Base-by-base conservation (phyloP, 495 filamentous ascomycete genomes). In the Hypoxylon crocopeplum region DNA sequence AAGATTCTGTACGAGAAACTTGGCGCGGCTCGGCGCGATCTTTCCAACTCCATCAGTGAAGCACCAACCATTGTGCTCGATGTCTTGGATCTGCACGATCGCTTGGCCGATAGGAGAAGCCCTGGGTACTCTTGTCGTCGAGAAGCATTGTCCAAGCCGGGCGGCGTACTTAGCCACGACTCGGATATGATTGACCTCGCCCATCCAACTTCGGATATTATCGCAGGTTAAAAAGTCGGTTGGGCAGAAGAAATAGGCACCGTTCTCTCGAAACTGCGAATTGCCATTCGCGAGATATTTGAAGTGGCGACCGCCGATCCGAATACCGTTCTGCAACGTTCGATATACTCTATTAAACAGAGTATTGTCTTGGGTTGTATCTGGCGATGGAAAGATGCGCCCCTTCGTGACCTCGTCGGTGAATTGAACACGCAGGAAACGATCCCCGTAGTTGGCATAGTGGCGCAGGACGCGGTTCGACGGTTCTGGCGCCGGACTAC, bases 1-100 rank as follows among this genome's bases (percentile, higher is more conserved):
- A 16, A 93, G 79, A 48, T 92, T 86, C 3, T 79, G 69, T 15
- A 85, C 77, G 13, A 91, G 80, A 68, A 92, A 82, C 27, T 82
- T 71, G 0, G 92, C 90, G 27, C 97, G 78, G 60, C 88, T 86
- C 3, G 72, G 72, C 0, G 93, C 97, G 25, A 99, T 94, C 72
- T 90, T 96, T 10, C 95, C 95, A 34, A 98, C 90, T 2, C 94
- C 95, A 69, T 98, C 94, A 0, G 91, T 92, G 69, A 98, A 98
- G 41, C 70, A 84, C 68, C 80, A 86, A 0, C 78, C 82, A 39
- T 87, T 84, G 5, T 81, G 79, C 30, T 82, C 75, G 5, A 96
- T 77, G 51, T 98, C 94, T 1, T 75, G 49, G 10, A 87, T 85
- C 2, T 72, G 65, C 15, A 75, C 73, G 5, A 78, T 72, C 5